A percentile compares a stretch with the other conserved stretches of the same genome.
Conservation (phyloP, 2,329 filamentous ascomycete species). For the Diaporthe helianthi region DNA sequence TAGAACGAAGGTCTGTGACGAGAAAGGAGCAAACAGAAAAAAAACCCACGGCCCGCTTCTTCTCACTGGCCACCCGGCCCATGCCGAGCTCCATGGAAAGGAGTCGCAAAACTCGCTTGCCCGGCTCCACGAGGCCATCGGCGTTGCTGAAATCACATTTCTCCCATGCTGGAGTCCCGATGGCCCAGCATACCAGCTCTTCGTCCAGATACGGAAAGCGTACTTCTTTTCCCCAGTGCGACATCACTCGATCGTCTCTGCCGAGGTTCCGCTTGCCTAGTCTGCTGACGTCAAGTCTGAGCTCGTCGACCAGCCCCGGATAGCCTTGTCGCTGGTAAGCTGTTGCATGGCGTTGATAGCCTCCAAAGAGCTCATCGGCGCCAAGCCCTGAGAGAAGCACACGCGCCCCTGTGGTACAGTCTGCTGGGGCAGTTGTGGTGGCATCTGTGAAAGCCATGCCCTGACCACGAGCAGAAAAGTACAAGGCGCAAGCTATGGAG, state of each 20-base stretch:
- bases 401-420: slow-evolving; percentile 74
- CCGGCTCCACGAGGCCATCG: slow-evolving; percentile 66
- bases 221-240: slow-evolving; percentile 87
- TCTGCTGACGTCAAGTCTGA: slow-evolving; percentile 83
- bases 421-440: slow-evolving; percentile 33
- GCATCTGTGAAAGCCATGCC: slow-evolving; percentile 54
- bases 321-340: slow-evolving; percentile 77
- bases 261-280: slow-evolving; percentile 95
- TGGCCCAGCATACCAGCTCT: slow-evolving; percentile 79
- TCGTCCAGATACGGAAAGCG: slow-evolving; percentile 94
- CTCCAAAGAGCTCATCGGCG: slow-evolving; percentile 94
- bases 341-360: slow-evolving; percentile 83
- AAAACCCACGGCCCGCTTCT: slow-evolving; percentile 81
- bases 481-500: slow-evolving; percentile 91
- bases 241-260: slow-evolving; percentile 89
- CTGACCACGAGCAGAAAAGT: slow-evolving; percentile 84
- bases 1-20: neutral
- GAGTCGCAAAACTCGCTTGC: slow-evolving; percentile 81
- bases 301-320: slow-evolving; percentile 76
- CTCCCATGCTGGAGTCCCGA: slow-evolving; percentile 75
- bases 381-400: slow-evolving; percentile 92
- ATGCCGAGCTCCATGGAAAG: slow-evolving; percentile 79
- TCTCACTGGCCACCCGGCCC: slow-evolving; percentile 76
- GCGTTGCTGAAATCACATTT: slow-evolving; percentile 85
- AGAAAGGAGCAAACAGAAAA: neutral